A percentile compares a stretch with the other conserved stretches of the same genome.
Conservation (phyloP, 306 rosid species). For the Lablab purpureus region DNA sequence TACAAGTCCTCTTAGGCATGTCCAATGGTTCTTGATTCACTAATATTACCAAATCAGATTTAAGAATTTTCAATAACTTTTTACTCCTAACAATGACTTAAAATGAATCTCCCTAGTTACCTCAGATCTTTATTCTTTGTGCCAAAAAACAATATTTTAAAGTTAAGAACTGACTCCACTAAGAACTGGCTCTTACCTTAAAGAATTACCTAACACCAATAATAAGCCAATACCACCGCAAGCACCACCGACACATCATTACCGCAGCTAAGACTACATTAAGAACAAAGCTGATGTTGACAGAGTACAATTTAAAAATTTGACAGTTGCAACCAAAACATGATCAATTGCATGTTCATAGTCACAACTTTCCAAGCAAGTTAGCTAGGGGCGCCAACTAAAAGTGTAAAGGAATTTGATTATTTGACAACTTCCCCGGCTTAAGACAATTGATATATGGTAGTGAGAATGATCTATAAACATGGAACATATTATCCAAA, state of each 20-base stretch:
- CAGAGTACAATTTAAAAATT: constrained; percentile 7
- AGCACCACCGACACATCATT: background rate
- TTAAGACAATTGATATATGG: constrained; percentile 32
- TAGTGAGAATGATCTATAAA: constrained; percentile 46
- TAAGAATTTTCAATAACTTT: no score
- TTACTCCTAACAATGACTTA: no score
- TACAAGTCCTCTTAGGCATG: no score
- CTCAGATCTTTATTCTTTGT: no score
- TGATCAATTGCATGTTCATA: constrained; percentile 31
- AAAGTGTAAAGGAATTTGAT: constrained; percentile 29
- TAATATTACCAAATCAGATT: no score
- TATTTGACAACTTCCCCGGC: constrained; percentile 40
- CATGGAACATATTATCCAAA: constrained; percentile 32
- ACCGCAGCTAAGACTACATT: background rate
- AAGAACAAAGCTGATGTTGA: background rate
- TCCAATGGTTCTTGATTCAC: no score
- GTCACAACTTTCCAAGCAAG: constrained; percentile 23
- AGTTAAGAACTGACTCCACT: no score
- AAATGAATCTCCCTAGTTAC: no score
- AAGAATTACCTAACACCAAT: background rate
- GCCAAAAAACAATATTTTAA: no score
- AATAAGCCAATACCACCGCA: background rate
- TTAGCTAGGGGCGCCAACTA: constrained; percentile 7
- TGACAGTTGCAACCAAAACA: constrained; percentile 18
- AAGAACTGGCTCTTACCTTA: no score